Evolutionary conservation across 106 monocot species (phyloP), one percentile per base, ranked within the genome.

Genomic region (Posidonia australis): DNA sequence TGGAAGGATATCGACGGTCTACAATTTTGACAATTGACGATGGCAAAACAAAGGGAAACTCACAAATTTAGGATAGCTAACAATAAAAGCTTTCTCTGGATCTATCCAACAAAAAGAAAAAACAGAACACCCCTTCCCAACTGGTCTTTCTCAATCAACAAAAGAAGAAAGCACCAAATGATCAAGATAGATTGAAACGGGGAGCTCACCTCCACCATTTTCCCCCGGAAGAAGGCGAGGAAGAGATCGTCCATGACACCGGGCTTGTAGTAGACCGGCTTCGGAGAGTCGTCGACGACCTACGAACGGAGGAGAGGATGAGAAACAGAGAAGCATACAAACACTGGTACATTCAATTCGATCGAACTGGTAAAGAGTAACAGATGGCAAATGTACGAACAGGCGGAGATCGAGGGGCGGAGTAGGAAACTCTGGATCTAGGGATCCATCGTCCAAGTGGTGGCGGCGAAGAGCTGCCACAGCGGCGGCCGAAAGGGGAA

Each of bases 181-280:
- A n/a, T n/a, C n/a, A n/a, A n/a, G n/a, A n/a, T n/a, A n/a, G n/a
- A n/a, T n/a, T n/a, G n/a, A 57, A 57, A 14, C 0, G 26, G 14
- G 46, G 42, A 36, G 9, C 64, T 46, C 24, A 66, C 51, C 27
- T 66, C 51, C 51, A 32, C 66, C 66, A 66, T 66, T 36, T 66
- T 66, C n/a, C 30, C 51, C 28, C 66, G 49, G 29, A 66, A 66
- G 66, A 66, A 66, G 24, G 48, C 17, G 29, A 66, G 29, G 51
- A 66, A 66, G 6, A 66, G 30, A 36, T 53, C 66, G 23, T 66
- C 66, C 17, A 66, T n/a, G 27, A 44, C 42, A 2, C 62, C 62
- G 62, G 62, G 62, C 62, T 44, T 32, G 62, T 22, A 60, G 26
- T 60, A 11, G 13, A 27, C 17, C 28, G 19, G 14, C 57, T 27